Evolutionary conservation across 1,139 yeast species (phyloP).

Genomic region (Kodamaea alishanica): DNA sequence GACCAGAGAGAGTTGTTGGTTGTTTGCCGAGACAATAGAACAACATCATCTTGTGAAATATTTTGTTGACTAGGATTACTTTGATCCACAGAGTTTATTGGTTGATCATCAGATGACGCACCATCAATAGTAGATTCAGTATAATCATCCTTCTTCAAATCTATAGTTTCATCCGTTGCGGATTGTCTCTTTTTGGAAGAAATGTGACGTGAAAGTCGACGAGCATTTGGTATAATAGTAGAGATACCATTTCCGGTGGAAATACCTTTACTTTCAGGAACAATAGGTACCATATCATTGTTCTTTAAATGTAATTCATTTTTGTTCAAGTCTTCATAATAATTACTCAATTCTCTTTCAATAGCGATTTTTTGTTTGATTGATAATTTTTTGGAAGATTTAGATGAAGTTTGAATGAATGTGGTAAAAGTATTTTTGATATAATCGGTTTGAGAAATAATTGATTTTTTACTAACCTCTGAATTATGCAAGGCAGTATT

Average conservation of each 20-base stretch:
- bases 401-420: constrained; percentile 34
- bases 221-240: constrained; percentile 6
- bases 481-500: constrained; percentile 66
- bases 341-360: constrained; percentile 41
- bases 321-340: constrained; percentile 39
- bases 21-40: constrained; percentile 26
- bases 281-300: constrained; percentile 14
- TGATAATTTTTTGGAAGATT: constrained; percentile 27
- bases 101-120: constrained; percentile 3
- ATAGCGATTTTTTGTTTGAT: constrained; percentile 41
- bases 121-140: constrained; percentile 7
- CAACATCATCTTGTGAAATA: constrained; percentile 4
- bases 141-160: constrained; percentile 7
- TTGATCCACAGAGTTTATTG: background rate
- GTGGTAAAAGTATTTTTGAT: constrained; percentile 54
- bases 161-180: constrained; percentile 8
- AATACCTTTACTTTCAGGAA: no score
- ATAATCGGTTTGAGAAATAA: constrained; percentile 48
- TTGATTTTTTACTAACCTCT: constrained; percentile 39
- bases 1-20: constrained; percentile 41
- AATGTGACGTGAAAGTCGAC: constrained; percentile 14
- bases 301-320: constrained; percentile 40
- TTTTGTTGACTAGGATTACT: background rate
- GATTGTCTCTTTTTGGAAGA: constrained; percentile 10
- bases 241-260: constrained; percentile 5